phyloP scores from a whole-genome alignment of 495 filamentous ascomycete species.

The Haplographium delicatum region DNA sequence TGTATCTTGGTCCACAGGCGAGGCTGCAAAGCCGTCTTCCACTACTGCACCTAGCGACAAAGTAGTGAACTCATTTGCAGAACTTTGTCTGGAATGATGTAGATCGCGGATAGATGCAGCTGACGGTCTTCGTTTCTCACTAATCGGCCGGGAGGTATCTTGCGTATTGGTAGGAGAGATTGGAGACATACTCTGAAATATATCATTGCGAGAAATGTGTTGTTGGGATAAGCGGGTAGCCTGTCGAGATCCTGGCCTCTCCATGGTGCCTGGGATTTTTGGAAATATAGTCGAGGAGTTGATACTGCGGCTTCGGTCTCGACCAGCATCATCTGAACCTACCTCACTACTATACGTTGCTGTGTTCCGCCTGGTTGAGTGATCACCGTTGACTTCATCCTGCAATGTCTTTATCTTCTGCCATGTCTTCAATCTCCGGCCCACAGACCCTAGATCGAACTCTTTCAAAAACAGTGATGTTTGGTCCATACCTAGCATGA shows the following conservation, averaged over 20 bases:
- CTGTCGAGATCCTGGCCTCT: conserved; percentile 30
- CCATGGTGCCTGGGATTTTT: conserved; percentile 53
- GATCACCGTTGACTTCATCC: conserved; percentile 59
- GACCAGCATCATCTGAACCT: conserved; percentile 37
- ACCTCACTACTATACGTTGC: conserved; percentile 46
- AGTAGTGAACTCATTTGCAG: conserved; percentile 67
- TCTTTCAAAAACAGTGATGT: conserved; percentile 89
- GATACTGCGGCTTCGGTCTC: conserved; percentile 34
- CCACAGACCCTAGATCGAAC: conserved; percentile 88
- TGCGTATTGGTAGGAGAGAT: conserved; percentile 13
- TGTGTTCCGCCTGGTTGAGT: conserved; percentile 39
- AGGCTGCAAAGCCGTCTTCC: conserved; percentile 10
- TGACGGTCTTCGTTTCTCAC: conserved; percentile 40
- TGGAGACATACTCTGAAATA: conserved; percentile 8
- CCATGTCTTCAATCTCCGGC: conserved; percentile 87
- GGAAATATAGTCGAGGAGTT: conserved; percentile 50
- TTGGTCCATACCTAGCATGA: conserved; percentile 91
- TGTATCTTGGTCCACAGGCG: conserved; percentile 26
- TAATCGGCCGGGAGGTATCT: conserved; percentile 1
- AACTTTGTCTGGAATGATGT: conserved; percentile 82
- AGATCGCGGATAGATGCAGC: conserved; percentile 81
- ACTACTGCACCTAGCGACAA: conserved; percentile 34
- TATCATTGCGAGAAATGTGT: conserved; percentile 10
- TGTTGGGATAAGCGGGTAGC: conserved; percentile 17
- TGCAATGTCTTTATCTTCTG: conserved; percentile 86